Evolutionary conservation across 192 early-diverging fungal species (phyloP), one percentile per base, ranked within the genome.

Genomic region (Entomortierella beljakovae): DNA sequence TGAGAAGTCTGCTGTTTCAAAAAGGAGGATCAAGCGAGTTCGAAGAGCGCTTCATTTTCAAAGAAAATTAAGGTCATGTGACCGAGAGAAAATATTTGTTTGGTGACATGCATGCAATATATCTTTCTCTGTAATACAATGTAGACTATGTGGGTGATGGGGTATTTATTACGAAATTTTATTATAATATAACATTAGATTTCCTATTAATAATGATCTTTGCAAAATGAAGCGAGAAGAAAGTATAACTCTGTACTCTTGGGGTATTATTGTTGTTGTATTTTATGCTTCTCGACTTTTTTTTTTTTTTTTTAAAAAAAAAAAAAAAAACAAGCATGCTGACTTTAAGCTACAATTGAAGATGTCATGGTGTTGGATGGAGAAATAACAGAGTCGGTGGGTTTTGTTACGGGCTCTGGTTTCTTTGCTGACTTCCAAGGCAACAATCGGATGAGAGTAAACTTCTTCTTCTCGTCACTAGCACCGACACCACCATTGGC

Each of bases 341-440:
- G n/a, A 3, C 15, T 53, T 53, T 53, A 53, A 26, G 55, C 55
- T 2, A n/a, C 55, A 35, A 34, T n/a, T 26, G 23, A 8, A 53
- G 2, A 6, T 10, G n/a, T n/a, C n/a, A n/a, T n/a, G n/a, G 54
- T 32, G 7, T 56, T 32, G 13, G 54, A 11, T 10, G 52, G 52
- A 3, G 37, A 46, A 46, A 15, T 46, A 16, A 46, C 43, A 5
- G 4, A 46, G 4, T 46, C 43, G 3, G 43, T 40, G 37, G 37
- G 37, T 40, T 18, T 3, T 25, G 6, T 53, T 9, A 15, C 23
- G 2, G 51, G 23, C 51, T 34, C 37, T 1, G 57, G n/a, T 42
- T 64, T 69, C 57, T 79, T 79, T 29, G 20, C 31, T 11, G 75
- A 52, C 64, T 38, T 79, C 75, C 75, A 79, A 11, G 75, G 75